A percentile compares a stretch with the other conserved stretches of the same genome.
Evolutionary conservation across 2,329 filamentous ascomycete genomes (phyloP).

Genomic region (Aspergillus arachidicola): DNA sequence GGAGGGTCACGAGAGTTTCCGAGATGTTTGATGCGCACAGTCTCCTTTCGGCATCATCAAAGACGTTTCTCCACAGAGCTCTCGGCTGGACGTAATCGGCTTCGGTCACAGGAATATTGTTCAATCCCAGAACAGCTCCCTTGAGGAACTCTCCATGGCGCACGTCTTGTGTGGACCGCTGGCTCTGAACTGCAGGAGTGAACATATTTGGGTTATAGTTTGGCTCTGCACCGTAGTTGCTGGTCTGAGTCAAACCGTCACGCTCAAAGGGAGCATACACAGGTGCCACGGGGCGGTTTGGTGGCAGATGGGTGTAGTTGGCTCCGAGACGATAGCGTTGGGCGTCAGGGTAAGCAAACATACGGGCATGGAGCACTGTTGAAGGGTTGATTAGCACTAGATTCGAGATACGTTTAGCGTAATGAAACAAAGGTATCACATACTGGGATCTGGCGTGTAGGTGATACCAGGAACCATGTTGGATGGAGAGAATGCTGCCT

Average conservation of each 20-base stretch:
- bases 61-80: conserved; percentile 32
- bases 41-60: conserved; percentile 27
- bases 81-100: conserved; percentile 36
- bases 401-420: background rate
- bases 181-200: conserved; percentile 21
- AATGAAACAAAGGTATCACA: background rate
- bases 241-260: conserved; percentile 40
- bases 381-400: conserved; percentile 20
- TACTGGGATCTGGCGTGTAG: conserved; percentile 61
- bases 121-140: conserved; percentile 24
- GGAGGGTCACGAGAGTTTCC: conserved; percentile 27
- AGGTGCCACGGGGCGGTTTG: conserved; percentile 38
- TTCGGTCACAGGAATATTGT: conserved; percentile 29
- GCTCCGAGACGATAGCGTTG: conserved; percentile 43
- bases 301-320: conserved; percentile 45
- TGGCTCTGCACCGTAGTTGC: conserved; percentile 63
- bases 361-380: conserved; percentile 59
- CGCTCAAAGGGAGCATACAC: conserved; percentile 57
- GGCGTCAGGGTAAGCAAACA: conserved; percentile 64
- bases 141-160: conserved; percentile 26
- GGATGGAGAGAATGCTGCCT: conserved; percentile 66
- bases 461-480: conserved; percentile 66
- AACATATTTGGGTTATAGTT: conserved; percentile 52
- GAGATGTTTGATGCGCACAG: conserved; percentile 27
- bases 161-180: conserved; percentile 21